Evolutionary conservation across 1,284 basidiomycete species (phyloP).

Genomic region (Cutaneotrichosporon sp.): DNA sequence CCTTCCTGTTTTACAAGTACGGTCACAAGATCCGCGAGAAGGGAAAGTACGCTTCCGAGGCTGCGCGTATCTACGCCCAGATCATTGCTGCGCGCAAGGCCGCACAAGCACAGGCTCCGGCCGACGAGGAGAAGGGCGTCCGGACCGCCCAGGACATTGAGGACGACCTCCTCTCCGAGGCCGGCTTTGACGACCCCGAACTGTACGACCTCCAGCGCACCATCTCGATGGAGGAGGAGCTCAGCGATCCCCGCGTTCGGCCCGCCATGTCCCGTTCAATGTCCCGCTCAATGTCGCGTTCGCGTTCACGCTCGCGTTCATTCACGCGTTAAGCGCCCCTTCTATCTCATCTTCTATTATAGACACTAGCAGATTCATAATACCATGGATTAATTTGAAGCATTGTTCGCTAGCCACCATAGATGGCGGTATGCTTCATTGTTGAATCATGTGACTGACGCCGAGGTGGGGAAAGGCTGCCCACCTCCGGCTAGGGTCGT

Average conservation of each 20-base stretch:
- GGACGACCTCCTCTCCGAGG: conserved; percentile 4
- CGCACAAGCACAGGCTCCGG: conserved; percentile 5
- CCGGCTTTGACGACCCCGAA: conserved; percentile 15
- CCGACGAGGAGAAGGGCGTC: conserved; percentile 22
- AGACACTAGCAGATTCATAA: too few species aligned
- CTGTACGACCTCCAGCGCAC: conserved; percentile 25
- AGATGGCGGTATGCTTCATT: too few species aligned
- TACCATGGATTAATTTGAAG: too few species aligned
- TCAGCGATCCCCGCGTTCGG: conserved; percentile 12
- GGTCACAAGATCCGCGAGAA: conserved; percentile 62
- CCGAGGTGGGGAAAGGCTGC: too few species aligned
- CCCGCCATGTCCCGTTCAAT: conserved; percentile 13
- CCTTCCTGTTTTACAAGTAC: conserved; percentile 57
- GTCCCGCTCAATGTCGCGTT: neutral
- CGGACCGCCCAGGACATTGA: neutral
- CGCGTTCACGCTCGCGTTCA: neutral
- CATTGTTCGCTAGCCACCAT: too few species aligned
- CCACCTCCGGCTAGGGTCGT: too few species aligned
- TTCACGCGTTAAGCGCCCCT: neutral
- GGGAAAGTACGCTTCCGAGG: conserved; percentile 55
- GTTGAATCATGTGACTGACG: too few species aligned
- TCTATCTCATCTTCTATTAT: too few species aligned
- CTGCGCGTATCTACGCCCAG: conserved; percentile 39
- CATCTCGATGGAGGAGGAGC: conserved; percentile 26
- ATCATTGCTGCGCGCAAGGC: conserved; percentile 45